Percentiles rank a stretch among this genome's conserved stretches.
Evolutionary conservation across 23 red algal genomes (phyloP).

Genomic region (Chondrus crispus): DNA sequence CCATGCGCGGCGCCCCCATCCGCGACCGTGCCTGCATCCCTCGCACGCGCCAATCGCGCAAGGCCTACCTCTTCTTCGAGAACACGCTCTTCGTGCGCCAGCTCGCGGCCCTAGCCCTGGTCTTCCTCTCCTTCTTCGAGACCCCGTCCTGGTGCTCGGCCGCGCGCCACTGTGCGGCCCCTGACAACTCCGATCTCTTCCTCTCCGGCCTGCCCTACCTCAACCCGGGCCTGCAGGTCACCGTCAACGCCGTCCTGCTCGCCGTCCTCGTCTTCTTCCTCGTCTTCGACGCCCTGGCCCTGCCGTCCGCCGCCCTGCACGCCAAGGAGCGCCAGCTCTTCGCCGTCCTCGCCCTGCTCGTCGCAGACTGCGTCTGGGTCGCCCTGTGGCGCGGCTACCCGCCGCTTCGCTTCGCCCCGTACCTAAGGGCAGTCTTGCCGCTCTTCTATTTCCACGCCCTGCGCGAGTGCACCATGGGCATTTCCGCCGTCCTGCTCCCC

Average conservation of each 20-base stretch:
- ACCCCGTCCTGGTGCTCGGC: constrained; percentile 55
- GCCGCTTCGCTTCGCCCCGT: constrained; percentile 37
- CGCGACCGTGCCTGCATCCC: neutral
- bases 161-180: neutral
- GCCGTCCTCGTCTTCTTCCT: constrained; percentile 43
- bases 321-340: neutral
- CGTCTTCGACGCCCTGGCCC: constrained; percentile 12
- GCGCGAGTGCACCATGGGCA: constrained; percentile 36
- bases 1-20: constrained; percentile 48
- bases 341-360: neutral
- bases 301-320: constrained; percentile 19
- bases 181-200: constrained; percentile 30
- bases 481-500: constrained; percentile 42
- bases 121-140: constrained; percentile 66
- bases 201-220: constrained; percentile 62
- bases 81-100: constrained; percentile 25
- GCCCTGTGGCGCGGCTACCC: constrained; percentile 25
- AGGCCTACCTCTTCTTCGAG: constrained; percentile 48
- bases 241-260: constrained; percentile 18
- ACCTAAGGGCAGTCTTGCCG: constrained; percentile 43
- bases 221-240: neutral
- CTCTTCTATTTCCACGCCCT: constrained; percentile 61
- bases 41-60: constrained; percentile 6
- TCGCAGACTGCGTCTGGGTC: neutral
- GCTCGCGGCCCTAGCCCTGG: constrained; percentile 22